phyloP scores from a whole-genome alignment of 1,284 basidiomycete species.

The Ganoderma sinense region DNA sequence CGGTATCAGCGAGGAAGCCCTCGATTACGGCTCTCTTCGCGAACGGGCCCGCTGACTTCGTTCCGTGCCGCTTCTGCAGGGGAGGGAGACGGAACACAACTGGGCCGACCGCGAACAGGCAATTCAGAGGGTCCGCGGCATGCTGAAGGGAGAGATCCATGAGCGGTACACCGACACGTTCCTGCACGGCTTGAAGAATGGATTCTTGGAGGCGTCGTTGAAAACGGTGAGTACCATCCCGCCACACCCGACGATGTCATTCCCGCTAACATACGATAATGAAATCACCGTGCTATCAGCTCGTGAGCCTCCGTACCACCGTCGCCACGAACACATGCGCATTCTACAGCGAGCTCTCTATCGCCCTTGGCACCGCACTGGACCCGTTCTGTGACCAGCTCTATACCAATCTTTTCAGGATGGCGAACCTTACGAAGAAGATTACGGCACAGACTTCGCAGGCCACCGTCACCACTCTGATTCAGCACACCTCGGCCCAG shows the following conservation, averaged over 20 bases:
- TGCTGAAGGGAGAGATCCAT: constrained; percentile 89
- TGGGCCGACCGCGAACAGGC: constrained; percentile 89
- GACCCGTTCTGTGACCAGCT: constrained; percentile 84
- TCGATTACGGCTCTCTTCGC: constrained; percentile 10
- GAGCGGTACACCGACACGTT: constrained; percentile 80
- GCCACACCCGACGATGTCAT: constrained; percentile 2
- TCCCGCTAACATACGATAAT: constrained; percentile 21
- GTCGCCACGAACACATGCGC: constrained; percentile 84
- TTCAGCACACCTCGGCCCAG: constrained; percentile 76
- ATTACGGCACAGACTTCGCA: constrained; percentile 91
- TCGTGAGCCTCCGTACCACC: constrained; percentile 92
- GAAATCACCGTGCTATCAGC: constrained; percentile 50
- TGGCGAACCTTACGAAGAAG: constrained; percentile 97
- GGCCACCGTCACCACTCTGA: constrained; percentile 70
- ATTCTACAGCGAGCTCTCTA: constrained; percentile 82
- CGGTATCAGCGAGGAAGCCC: not conserved
- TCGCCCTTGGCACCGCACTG: constrained; percentile 71
- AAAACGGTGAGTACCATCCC: constrained; percentile 74
- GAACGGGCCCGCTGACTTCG: constrained; percentile 12
- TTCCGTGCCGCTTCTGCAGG: constrained; percentile 52
- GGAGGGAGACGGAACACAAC: constrained; percentile 97
- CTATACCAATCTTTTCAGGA: constrained; percentile 79
- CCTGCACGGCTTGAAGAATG: constrained; percentile 74
- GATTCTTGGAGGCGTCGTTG: constrained; percentile 83
- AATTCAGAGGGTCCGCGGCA: constrained; percentile 85